Base-by-base conservation (phyloP, 2,329 filamentous ascomycete genomes). In the Alternaria metachromatica region DNA sequence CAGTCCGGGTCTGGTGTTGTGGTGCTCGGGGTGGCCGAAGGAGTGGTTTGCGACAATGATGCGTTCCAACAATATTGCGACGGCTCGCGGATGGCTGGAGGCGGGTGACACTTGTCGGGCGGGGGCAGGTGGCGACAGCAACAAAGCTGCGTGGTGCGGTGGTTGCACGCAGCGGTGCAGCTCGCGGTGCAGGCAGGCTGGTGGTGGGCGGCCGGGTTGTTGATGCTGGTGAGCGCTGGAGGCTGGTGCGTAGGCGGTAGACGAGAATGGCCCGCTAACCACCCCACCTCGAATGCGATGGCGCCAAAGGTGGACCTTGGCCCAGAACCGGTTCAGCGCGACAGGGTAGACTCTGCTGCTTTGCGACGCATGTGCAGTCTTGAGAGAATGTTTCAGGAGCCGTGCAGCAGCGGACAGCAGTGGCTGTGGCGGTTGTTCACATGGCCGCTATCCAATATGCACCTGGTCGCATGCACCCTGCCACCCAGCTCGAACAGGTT, bases 391-490 rank as follows among this genome's bases (percentile, higher is more conserved):
- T 79, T 78, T 78, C 76, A 79, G 61, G 65, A 59, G 50, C 48
- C 54, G 58, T 63, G 66, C 68, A 63, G 66, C 65, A 49, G 55
- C 58, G 54, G 60, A 64, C 60, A 69, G 60, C 56, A 73, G 68
- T 72, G 74, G 72, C 55, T 71, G 76, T 77, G 75, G 76, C 77
- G 70, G 71, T 48, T 63, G 70, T 62, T 68, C 69, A 69, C 70
- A 71, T 71, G 72, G 60, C 56, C 63, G 64, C 60, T 60, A 53
- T 59, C 68, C 65, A 41, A 58, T 64, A 64, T 74, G 72, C 73
- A 71, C 66, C 69, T 64, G 61, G 53, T 49, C 58, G 44, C 61
- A 64, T 68, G 66, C 65, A 63, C 54, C 58, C 55, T 53, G 59
- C 30, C 33, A 68, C 66, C 62, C 65, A 64, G 54, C 68, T 65